Evolutionary conservation across 1,284 basidiomycete genomes (phyloP), one percentile per base, ranked within the genome.

Genomic region (Leccinum griseonigrum): DNA sequence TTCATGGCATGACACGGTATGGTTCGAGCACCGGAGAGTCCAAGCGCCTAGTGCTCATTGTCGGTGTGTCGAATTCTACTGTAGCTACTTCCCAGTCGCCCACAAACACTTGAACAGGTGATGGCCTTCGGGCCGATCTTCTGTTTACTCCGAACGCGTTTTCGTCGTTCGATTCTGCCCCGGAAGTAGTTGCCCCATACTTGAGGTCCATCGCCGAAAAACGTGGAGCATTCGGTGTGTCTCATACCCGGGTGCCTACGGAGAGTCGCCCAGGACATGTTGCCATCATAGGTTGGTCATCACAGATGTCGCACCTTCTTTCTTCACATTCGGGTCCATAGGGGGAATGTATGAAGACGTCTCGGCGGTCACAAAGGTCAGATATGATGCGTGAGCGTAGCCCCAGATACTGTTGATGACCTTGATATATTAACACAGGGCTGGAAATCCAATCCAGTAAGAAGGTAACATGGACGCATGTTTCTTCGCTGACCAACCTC

Each of bases 261-360:
- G 94, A 96, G 69, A 92, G 89, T 74, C 79, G 94, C 28, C 94
- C 94, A 2, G 94, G 94, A 7, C 94, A 92, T 73, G 93, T 96
- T 32, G 94, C 94, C 31, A 84, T 96, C 63, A 94, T 96, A 67
- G 94, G 90, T 85, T 69, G 28, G 79, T 70, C 40, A 3, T 53
- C n/a, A 36, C 11, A 59, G 28, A 7, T 36, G 2, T 36, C 6
- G 48, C 18, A 1, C 5, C 14, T 56, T 56, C 56, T 34, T 2
- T 59, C 14, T 55, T 67, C 48, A 72, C 53, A 53, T 57, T 56
- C 6, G 22, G 13, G 50, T 54, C 31, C 11, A 38, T 54, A 89
- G 87, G 83, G 40, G 93, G 93, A 8, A 94, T 95, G 91, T 95
- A 96, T 72, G 94, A 96, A 74, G 93, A 96, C 68, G 92, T 94